Conservation (phyloP, 352 stramenopile genomes). For the Pythium scleroteichum region DNA sequence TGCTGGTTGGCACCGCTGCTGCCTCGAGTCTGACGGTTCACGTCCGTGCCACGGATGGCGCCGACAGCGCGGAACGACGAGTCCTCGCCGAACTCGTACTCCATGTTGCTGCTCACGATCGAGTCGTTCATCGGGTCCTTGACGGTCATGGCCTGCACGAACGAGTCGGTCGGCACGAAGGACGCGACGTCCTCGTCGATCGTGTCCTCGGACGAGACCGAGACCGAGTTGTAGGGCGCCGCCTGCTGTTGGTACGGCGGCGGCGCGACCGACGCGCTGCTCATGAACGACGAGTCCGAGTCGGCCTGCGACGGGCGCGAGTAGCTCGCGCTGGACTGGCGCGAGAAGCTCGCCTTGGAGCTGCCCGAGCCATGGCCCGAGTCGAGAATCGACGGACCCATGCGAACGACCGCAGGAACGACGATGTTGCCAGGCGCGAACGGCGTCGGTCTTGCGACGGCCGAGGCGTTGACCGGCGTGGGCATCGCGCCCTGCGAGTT, state of each 20-base stretch:
- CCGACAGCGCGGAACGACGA: conserved; percentile 10
- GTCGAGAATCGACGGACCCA: conserved; percentile 18
- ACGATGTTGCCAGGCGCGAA: background rate
- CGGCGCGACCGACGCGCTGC: conserved; percentile 22
- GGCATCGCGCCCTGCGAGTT: background rate
- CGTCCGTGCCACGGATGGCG: background rate
- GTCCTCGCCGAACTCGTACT: conserved; percentile 28
- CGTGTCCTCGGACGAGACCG: conserved; percentile 5
- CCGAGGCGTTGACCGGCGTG: background rate
- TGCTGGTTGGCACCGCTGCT: conserved; percentile 3
- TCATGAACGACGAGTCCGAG: conserved; percentile 24
- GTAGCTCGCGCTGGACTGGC: background rate
- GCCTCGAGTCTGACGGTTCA: background rate
- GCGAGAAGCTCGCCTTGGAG: background rate
- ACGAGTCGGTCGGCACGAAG: conserved; percentile 21
- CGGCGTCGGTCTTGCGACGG: conserved; percentile 1
- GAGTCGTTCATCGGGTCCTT: conserved; percentile 13
- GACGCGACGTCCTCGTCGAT: conserved; percentile 9
- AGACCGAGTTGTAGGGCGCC: conserved; percentile 4
- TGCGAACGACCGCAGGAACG: background rate
- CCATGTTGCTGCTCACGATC: conserved; percentile 29
- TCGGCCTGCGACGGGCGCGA: conserved; percentile 11
- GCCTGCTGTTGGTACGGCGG: conserved; percentile 1
- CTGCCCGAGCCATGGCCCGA: conserved; percentile 1
- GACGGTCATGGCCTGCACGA: background rate